These are phyloP conservation scores for Xerocomus cyaneibrunnescens DNA, from an alignment of 1,284 basidiomycete genomes.

Conservation along the genomic window DNA sequence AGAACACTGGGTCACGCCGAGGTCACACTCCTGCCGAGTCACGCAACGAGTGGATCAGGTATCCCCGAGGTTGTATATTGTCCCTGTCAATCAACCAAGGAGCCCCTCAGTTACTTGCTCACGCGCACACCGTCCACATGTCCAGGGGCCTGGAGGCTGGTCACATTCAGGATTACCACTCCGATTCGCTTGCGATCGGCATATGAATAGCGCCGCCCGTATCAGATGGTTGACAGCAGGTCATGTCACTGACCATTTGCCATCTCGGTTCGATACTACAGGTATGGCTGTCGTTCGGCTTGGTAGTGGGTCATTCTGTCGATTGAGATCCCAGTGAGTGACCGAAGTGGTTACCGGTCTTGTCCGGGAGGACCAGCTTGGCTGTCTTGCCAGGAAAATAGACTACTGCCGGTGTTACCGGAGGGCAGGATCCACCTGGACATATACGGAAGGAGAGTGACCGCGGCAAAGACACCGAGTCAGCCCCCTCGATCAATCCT, in stretches of 20 bases:
- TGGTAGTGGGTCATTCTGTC: not conserved
- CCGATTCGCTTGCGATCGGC: not conserved
- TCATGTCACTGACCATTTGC: too few species aligned
- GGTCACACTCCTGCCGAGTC: too few species aligned
- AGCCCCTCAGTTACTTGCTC: not conserved
- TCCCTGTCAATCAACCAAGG: not conserved
- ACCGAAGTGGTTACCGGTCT: slow-evolving; percentile 6
- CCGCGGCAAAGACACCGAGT: slow-evolving; percentile 26
- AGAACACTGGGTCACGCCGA: not conserved
- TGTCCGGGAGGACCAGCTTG: not conserved
- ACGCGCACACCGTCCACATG: not conserved
- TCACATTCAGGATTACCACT: not conserved
- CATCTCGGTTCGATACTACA: not conserved
- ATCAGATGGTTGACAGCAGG: too few species aligned
- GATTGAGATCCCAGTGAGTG: slow-evolving; percentile 1
- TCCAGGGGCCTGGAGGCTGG: not conserved
- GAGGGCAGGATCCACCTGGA: slow-evolving; percentile 23
- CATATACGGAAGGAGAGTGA: slow-evolving; percentile 32
- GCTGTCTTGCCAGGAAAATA: slow-evolving; percentile 23
- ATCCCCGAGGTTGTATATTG: not conserved
- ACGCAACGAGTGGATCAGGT: too few species aligned
- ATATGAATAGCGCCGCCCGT: too few species aligned
- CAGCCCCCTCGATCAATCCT: slow-evolving; percentile 34
- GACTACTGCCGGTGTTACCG: slow-evolving; percentile 30
- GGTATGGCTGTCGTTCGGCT: not conserved